phyloP scores from a whole-genome alignment of 352 stramenopile genomes.

The Globisporangium spiculum region DNA sequence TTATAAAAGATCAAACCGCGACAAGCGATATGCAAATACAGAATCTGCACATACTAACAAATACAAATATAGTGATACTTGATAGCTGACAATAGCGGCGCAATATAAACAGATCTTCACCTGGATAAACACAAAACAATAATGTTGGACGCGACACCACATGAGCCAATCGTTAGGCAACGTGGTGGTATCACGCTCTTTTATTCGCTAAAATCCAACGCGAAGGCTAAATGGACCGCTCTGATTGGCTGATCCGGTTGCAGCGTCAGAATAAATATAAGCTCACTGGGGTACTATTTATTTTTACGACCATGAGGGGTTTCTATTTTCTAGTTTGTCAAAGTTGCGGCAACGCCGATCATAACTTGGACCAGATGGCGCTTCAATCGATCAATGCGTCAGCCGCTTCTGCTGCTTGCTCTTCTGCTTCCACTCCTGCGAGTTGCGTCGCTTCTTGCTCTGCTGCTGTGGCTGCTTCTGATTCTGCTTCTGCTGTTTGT shows the following conservation, averaged over 20 bases:
- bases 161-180: not conserved
- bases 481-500: conserved; percentile 1
- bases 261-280: conserved; percentile 1
- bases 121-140: not conserved
- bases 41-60: not conserved
- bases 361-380: not conserved
- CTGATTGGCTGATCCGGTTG: not conserved
- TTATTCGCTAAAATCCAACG: not conserved
- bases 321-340: conserved; percentile 4
- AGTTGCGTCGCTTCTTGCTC: not conserved
- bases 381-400: conserved; percentile 4
- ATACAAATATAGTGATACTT: too few relatives aligned
- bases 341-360: not conserved
- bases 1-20: not conserved
- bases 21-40: not conserved
- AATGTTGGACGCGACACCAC: not conserved
- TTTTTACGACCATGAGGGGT: not conserved
- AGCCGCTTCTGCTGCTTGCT: conserved; percentile 10
- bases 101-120: not conserved
- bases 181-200: not conserved
- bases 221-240: too few relatives aligned
- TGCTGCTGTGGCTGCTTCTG: conserved; percentile 2
- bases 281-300: not conserved
- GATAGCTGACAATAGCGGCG: not conserved
- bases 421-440: conserved; percentile 12